phyloP scores from a whole-genome alignment of 345 rosid species.

The Aquilaria malaccensis region DNA sequence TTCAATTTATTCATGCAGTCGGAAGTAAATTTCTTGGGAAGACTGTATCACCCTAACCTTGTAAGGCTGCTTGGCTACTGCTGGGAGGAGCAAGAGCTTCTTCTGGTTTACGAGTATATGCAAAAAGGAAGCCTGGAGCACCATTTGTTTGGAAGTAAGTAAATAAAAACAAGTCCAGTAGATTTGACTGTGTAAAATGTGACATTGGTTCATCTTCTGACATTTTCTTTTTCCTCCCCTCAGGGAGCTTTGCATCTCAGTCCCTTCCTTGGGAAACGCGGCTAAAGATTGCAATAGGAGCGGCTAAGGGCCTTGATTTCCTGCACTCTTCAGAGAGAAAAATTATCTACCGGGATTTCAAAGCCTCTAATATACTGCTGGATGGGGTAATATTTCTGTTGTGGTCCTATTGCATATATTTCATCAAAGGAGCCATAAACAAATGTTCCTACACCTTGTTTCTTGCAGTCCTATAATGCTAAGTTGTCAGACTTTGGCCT shows the following conservation, averaged over 20 bases:
- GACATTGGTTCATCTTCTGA: background rate
- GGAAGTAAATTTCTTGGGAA: constrained; percentile 3
- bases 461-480: constrained; percentile 61
- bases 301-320: constrained; percentile 62
- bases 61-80: constrained; percentile 9
- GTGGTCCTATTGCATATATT: background rate
- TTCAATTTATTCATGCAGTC: constrained; percentile 13
- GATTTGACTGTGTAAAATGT: background rate
- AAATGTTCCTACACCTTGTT: background rate
- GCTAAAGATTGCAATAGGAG: constrained; percentile 67
- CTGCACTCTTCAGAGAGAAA: constrained; percentile 70
- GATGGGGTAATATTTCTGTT: constrained; percentile 45
- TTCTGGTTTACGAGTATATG: constrained; percentile 6
- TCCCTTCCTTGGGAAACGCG: constrained; percentile 68
- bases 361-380: constrained; percentile 75
- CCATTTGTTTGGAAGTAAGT: constrained; percentile 6
- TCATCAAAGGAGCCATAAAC: background rate
- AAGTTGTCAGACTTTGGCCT: constrained; percentile 86
- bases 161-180: constrained; percentile 7
- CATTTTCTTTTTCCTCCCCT: background rate
- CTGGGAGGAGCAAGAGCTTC: background rate
- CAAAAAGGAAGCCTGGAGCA: constrained; percentile 8
- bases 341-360: constrained; percentile 78
- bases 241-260: constrained; percentile 67
- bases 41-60: constrained; percentile 1